Conservation (phyloP, 768 basidiomycete species). For the Saitozyma podzolica region DNA sequence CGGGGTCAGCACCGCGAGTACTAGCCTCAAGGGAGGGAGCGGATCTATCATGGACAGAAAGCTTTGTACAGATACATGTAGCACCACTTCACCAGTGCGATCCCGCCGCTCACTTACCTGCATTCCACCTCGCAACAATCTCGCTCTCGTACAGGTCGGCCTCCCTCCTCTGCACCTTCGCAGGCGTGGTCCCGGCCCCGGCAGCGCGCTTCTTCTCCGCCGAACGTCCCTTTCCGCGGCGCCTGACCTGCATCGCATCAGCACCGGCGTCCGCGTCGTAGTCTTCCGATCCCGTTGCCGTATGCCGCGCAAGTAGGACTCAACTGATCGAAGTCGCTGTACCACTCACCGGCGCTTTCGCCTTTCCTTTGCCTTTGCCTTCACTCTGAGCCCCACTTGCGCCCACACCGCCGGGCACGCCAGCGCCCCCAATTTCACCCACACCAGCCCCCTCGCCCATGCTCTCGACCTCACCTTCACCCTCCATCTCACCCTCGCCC, state of each 20-base stretch:
- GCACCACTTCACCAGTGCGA: no score
- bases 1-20: not conserved
- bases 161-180: constrained; percentile 8
- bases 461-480: not conserved
- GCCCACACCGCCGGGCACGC: not conserved
- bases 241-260: no score
- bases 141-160: constrained; percentile 28
- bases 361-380: constrained; percentile 11
- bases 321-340: not conserved
- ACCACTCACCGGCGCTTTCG: not conserved
- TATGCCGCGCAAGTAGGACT: not conserved
- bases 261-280: not conserved
- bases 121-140: constrained; percentile 32
- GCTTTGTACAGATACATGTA: not conserved
- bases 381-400: constrained; percentile 1
- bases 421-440: constrained; percentile 5
- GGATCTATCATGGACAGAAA: no score
- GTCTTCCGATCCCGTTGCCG: no score
- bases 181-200: no score
- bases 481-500: not conserved
- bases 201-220: not conserved
- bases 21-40: not conserved
- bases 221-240: not conserved
- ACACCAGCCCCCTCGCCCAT: not conserved
- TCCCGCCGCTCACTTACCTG: constrained; percentile 14